Conservation (phyloP, 1,284 basidiomycete species). For the Psilocybe mexicana region DNA sequence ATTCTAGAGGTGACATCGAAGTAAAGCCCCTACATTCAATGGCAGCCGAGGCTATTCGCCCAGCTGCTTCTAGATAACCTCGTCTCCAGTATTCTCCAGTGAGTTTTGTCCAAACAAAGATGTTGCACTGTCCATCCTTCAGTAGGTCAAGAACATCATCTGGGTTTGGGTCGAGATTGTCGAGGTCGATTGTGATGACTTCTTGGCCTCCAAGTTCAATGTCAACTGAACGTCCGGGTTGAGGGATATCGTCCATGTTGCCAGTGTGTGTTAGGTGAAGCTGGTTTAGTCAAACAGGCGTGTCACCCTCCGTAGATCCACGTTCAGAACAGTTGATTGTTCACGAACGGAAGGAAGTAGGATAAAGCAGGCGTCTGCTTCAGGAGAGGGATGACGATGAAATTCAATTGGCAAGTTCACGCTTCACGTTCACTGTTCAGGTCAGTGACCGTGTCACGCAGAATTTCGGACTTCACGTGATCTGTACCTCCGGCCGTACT, state of each 20-base stretch:
- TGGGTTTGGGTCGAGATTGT: slow-evolving; percentile 73
- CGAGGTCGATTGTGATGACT: slow-evolving; percentile 78
- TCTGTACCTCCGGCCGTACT: no score
- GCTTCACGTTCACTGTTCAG: no score
- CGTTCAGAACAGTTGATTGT: no score
- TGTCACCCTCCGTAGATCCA: no score
- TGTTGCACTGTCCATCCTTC: slow-evolving; percentile 65
- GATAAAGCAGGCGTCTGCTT: no score
- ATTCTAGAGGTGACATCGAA: neutral
- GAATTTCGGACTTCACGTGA: no score
- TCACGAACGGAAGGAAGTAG: no score
- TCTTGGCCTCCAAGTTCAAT: slow-evolving; percentile 79
- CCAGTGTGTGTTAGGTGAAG: neutral
- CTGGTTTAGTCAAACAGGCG: no score
- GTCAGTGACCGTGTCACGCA: no score
- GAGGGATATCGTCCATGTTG: slow-evolving; percentile 35
- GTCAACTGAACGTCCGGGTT: slow-evolving; percentile 49
- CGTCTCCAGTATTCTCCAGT: slow-evolving; percentile 78
- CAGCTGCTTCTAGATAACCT: slow-evolving; percentile 66
- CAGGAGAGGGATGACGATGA: no score
- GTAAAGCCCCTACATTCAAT: slow-evolving; percentile 54
- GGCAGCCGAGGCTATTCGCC: slow-evolving; percentile 64
- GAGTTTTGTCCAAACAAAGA: slow-evolving; percentile 74
- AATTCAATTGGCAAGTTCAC: no score
- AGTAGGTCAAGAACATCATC: slow-evolving; percentile 73